These are phyloP conservation scores for Elymus sibiricus DNA, from an alignment of 176 grass and related monocot species.

Conservation along the genomic window DNA sequence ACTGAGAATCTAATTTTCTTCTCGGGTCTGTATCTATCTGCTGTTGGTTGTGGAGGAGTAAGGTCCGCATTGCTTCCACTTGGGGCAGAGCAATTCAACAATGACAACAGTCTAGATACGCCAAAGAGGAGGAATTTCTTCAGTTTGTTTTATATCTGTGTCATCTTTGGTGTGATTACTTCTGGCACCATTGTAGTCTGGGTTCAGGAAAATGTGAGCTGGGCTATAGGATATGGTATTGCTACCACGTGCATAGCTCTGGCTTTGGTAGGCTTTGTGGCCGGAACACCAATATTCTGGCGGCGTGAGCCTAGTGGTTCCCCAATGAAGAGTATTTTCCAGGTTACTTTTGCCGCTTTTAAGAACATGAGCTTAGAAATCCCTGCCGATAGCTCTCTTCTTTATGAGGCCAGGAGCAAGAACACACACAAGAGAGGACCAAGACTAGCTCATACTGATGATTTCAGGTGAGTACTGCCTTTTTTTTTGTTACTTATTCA, in stretches of 20 bases:
- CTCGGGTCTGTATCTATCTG: slow-evolving; percentile 59
- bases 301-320: slow-evolving; percentile 33
- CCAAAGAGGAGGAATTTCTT: slow-evolving; percentile 53
- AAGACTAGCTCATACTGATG: slow-evolving; percentile 52
- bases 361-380: slow-evolving; percentile 41
- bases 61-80: slow-evolving; percentile 64
- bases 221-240: slow-evolving; percentile 58
- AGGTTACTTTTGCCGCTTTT: slow-evolving; percentile 49
- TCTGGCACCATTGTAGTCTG: slow-evolving; percentile 54
- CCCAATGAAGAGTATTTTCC: slow-evolving; percentile 45
- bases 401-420: slow-evolving; percentile 46
- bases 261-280: slow-evolving; percentile 42
- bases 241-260: slow-evolving; percentile 36
- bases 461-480: slow-evolving; percentile 36
- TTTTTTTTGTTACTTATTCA: background rate
- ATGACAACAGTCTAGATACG: slow-evolving; percentile 19
- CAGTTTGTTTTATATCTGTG: slow-evolving; percentile 51
- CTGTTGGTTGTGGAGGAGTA: slow-evolving; percentile 54
- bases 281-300: slow-evolving; percentile 41
- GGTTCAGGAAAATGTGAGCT: slow-evolving; percentile 64
- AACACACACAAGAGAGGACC: background rate
- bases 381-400: slow-evolving; percentile 37
- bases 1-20: slow-evolving; percentile 48
- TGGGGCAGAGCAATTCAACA: slow-evolving; percentile 53
- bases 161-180: slow-evolving; percentile 57